phyloP scores from a whole-genome alignment of 352 stramenopile genomes.

The Elongisporangium anandrum region DNA sequence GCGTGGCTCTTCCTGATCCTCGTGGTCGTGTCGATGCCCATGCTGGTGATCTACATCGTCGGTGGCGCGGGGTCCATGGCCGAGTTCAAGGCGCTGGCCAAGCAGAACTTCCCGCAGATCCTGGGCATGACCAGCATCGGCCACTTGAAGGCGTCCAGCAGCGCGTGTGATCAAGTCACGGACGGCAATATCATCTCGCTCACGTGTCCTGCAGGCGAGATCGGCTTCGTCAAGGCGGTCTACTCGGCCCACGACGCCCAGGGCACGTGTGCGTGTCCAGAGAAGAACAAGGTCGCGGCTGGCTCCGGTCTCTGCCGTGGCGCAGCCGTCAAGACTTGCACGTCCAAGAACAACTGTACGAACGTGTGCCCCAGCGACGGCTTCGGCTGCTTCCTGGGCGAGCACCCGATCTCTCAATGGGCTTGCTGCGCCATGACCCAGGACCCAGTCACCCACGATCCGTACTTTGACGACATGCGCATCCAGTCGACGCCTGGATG shows the following conservation, averaged over 20 bases:
- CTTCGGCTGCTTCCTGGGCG: slow-evolving; percentile 60
- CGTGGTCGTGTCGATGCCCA: slow-evolving; percentile 51
- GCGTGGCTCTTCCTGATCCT: slow-evolving; percentile 81
- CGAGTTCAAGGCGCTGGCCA: slow-evolving; percentile 58
- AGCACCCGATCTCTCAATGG: slow-evolving; percentile 56
- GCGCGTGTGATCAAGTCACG: slow-evolving; percentile 59
- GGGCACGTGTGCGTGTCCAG: slow-evolving; percentile 59
- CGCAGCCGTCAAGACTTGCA: slow-evolving; percentile 15
- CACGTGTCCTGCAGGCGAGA: slow-evolving; percentile 59
- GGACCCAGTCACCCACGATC: slow-evolving; percentile 18
- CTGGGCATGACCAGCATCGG: slow-evolving; percentile 78
- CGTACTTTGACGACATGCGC: slow-evolving; percentile 50
- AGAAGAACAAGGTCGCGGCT: slow-evolving; percentile 60
- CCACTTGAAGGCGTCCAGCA: slow-evolving; percentile 65
- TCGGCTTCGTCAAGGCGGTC: slow-evolving; percentile 72
- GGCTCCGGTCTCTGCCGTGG: slow-evolving; percentile 49
- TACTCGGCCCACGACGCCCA: slow-evolving; percentile 65
- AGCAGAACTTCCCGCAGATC: slow-evolving; percentile 64
- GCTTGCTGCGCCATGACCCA: slow-evolving; percentile 55
- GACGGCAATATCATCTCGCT: slow-evolving; percentile 47
- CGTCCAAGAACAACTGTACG: slow-evolving; percentile 12
- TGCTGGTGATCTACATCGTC: slow-evolving; percentile 61
- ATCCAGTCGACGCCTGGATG: slow-evolving; percentile 42
- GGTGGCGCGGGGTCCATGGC: slow-evolving; percentile 47
- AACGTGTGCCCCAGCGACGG: slow-evolving; percentile 36